Evolutionary conservation across 176 grass and related monocot species (phyloP).

Genomic region (Oryza punctata): DNA sequence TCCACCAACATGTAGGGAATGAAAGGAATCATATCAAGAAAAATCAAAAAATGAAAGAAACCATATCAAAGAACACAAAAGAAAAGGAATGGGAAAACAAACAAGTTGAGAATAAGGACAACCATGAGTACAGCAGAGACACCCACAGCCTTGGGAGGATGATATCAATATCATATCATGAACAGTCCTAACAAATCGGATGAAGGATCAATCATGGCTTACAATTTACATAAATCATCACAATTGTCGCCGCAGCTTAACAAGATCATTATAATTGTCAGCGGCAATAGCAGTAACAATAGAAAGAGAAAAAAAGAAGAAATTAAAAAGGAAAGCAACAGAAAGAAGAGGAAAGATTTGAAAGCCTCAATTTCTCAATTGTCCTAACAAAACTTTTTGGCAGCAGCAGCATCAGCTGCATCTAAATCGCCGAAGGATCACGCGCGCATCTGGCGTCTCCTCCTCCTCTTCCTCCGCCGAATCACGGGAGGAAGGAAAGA

Average conservation of each 20-base stretch:
- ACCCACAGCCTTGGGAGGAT: too few species aligned
- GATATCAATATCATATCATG: not conserved
- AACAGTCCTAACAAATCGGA: not conserved
- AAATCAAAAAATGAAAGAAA: not conserved
- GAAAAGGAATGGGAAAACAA: not conserved
- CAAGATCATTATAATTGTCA: not conserved
- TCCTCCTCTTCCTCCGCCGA: not conserved
- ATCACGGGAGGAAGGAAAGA: not conserved
- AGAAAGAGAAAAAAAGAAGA: not conserved
- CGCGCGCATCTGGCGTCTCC: not conserved
- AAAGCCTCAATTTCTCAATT: not conserved
- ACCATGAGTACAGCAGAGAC: not conserved
- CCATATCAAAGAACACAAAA: not conserved
- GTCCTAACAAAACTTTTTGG: slow-evolving; percentile 46
- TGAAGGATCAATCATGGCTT: not conserved
- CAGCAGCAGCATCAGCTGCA: too few species aligned
- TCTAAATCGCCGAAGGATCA: slow-evolving; percentile 25
- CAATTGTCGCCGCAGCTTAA: not conserved
- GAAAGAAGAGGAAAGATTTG: not conserved
- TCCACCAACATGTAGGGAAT: not conserved
- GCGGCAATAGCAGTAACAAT: not conserved
- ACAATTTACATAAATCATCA: not conserved
- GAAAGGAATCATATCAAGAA: not conserved
- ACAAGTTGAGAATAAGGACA: not conserved
- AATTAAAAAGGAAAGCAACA: too few species aligned